Percentiles rank a stretch among this genome's conserved stretches.
Conservation (phyloP, 768 basidiomycete species). For the Mycena epipterygia region DNA sequence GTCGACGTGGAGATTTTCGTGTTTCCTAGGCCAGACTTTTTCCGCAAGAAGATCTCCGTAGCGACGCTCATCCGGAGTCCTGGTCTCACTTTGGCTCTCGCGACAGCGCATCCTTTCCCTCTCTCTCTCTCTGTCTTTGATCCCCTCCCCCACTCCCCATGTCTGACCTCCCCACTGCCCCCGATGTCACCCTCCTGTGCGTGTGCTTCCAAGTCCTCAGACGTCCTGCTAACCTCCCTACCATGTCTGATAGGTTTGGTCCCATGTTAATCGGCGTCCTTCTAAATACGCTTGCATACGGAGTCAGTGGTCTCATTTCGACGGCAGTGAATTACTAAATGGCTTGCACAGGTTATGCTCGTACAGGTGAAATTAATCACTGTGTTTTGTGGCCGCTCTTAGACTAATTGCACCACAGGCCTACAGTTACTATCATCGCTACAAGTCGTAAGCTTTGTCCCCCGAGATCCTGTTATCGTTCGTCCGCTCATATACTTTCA, state of each 20-base stretch:
- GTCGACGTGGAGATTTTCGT: too few species aligned
- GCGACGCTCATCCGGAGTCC: too few species aligned
- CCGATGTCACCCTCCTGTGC: background rate
- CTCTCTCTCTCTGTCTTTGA: too few species aligned
- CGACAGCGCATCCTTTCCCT: too few species aligned
- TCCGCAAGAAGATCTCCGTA: too few species aligned
- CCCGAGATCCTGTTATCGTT: too few species aligned
- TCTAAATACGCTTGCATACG: background rate
- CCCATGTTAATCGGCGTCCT: slow-evolving; percentile 1
- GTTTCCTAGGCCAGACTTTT: too few species aligned
- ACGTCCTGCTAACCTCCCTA: background rate
- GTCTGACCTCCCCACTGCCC: too few species aligned
- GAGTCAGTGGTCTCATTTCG: background rate
- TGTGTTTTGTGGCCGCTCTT: background rate
- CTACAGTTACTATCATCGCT: slow-evolving; percentile 3
- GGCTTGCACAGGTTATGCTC: background rate
- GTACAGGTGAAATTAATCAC: background rate
- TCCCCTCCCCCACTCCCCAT: too few species aligned
- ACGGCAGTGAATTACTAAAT: background rate
- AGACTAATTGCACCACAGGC: background rate
- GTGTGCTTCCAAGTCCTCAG: too few species aligned
- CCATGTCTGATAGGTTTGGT: background rate
- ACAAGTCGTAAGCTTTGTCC: background rate
- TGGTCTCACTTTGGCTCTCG: too few species aligned
- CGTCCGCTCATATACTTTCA: background rate